Base-by-base conservation (phyloP, 306 rosid species). In the Ormosia semicastrata region DNA sequence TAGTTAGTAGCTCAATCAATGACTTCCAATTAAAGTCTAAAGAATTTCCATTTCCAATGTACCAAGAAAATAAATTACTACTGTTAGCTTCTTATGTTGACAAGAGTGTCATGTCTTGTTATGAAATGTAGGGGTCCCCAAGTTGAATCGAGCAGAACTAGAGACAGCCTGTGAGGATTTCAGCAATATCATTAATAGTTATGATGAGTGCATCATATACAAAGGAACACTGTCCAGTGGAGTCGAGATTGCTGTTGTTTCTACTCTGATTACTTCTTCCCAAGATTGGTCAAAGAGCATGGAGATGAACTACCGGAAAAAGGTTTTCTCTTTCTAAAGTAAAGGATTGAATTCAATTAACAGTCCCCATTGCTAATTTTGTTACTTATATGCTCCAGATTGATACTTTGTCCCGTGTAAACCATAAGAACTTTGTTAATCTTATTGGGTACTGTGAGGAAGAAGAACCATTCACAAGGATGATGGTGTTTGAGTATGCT, bases 81-180 rank as follows among this genome's bases (percentile, higher is more conserved):
- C 49, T 85, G 5, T 72, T 66, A 49, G 43, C 39, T 46, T 66
- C 36, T 40, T 58, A 30, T 63, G 56, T 33, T 70, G 83, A 52
- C 57, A 86, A 40, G 3, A 44, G 0, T 81, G 6, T 12, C 46
- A 39, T 29, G 8, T 65, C 8, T 54, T 76, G 37, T 39, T 32
- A 44, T 83, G 54, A 81, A 78, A 75, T 87, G 63, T 83, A 96
- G 99, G 98, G 52, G 98, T 91, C 56, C 98, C 99, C 14, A 96
- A 96, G 85, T 79, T 96, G 88, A 91, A 96, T 85, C 80, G 94
- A 80, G 44, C 74, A 53, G 98, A 96, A 73, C 76, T 96, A 72
- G 97, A 91, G 88, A 88, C 87, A 24, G 99, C 99, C 11, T 96
- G 99, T 85, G 99, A 96, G 66, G 98, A 92, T 86, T 96, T 96